phyloP scores from a whole-genome alignment of 805 yeast species.

The Ogataea pini region DNA sequence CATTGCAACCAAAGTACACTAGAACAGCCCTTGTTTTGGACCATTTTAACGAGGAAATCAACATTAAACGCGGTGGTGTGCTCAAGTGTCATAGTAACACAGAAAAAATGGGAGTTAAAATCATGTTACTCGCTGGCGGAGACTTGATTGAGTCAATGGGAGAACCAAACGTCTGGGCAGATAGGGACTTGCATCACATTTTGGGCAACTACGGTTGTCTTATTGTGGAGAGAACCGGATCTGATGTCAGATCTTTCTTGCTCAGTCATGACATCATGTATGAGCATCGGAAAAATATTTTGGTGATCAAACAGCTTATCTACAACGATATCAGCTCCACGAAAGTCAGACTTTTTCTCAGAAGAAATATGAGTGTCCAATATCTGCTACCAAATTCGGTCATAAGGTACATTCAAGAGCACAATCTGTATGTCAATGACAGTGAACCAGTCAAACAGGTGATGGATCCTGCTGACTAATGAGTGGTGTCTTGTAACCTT shows the following conservation, averaged over 20 bases:
- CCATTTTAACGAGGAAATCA: slow-evolving; percentile 94
- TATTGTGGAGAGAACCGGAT: slow-evolving; percentile 94
- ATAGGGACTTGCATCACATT: slow-evolving; percentile 90
- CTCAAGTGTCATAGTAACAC: slow-evolving; percentile 58
- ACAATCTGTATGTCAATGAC: slow-evolving; percentile 78
- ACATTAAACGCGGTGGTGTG: slow-evolving; percentile 86
- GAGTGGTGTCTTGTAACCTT: not conserved
- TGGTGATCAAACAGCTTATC: slow-evolving; percentile 93
- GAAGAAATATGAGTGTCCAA: slow-evolving; percentile 97
- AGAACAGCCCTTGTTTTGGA: slow-evolving; percentile 94
- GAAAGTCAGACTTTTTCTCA: slow-evolving; percentile 84
- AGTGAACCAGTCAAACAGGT: slow-evolving; percentile 95
- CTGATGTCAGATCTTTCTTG: slow-evolving; percentile 90
- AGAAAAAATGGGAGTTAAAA: slow-evolving; percentile 67
- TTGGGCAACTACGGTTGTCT: slow-evolving; percentile 95
- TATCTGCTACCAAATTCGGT: slow-evolving; percentile 92
- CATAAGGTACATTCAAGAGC: slow-evolving; percentile 91
- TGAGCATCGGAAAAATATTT: slow-evolving; percentile 88
- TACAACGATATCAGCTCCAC: slow-evolving; percentile 96
- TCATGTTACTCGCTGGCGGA: slow-evolving; percentile 97
- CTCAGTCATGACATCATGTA: slow-evolving; percentile 96
- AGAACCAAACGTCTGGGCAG: slow-evolving; percentile 99
- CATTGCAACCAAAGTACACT: slow-evolving; percentile 85
- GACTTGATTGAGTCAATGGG: slow-evolving; percentile 98
- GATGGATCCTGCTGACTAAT: slow-evolving; percentile 35